A percentile compares a stretch with the other conserved stretches of the same genome.
Conservation (phyloP, 352 stramenopile genomes). For the Phytophthora crassamura region DNA sequence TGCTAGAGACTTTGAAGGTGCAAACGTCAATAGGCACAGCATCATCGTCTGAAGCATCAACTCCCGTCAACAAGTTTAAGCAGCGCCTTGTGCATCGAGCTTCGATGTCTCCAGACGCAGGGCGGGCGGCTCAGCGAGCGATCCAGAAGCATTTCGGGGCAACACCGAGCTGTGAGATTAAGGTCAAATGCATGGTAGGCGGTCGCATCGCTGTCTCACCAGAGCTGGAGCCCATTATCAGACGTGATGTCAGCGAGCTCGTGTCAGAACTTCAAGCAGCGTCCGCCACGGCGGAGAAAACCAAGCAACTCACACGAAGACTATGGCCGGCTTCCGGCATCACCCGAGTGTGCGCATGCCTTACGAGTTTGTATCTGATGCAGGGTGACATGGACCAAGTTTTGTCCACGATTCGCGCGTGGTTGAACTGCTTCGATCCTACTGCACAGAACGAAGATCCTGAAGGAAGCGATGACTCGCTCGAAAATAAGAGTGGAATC, state of each 20-base stretch:
- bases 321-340: constrained; percentile 85
- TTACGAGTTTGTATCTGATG: constrained; percentile 78
- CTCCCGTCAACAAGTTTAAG: constrained; percentile 32
- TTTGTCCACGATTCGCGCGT: constrained; percentile 58
- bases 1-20: constrained; percentile 32
- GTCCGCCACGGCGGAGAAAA: constrained; percentile 70
- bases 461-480: constrained; percentile 36
- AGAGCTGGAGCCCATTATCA: constrained; percentile 71
- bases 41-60: constrained; percentile 25
- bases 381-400: constrained; percentile 72
- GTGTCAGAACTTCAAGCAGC: constrained; percentile 68
- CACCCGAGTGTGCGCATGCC: constrained; percentile 78
- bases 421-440: constrained; percentile 84
- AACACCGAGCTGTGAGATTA: constrained; percentile 73
- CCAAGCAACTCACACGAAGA: constrained; percentile 55
- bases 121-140: constrained; percentile 60
- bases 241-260: constrained; percentile 72
- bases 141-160: constrained; percentile 79
- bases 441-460: constrained; percentile 57
- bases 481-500: constrained; percentile 36
- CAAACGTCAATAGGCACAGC: constrained; percentile 22
- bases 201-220: constrained; percentile 64
- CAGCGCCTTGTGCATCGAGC: constrained; percentile 36
- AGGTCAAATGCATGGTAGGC: constrained; percentile 75
- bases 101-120: constrained; percentile 62